Percentiles rank a stretch among this genome's conserved stretches.
These are phyloP conservation scores for Xylona heveae DNA, from an alignment of 495 filamentous ascomycete genomes.

Conservation along the genomic window DNA sequence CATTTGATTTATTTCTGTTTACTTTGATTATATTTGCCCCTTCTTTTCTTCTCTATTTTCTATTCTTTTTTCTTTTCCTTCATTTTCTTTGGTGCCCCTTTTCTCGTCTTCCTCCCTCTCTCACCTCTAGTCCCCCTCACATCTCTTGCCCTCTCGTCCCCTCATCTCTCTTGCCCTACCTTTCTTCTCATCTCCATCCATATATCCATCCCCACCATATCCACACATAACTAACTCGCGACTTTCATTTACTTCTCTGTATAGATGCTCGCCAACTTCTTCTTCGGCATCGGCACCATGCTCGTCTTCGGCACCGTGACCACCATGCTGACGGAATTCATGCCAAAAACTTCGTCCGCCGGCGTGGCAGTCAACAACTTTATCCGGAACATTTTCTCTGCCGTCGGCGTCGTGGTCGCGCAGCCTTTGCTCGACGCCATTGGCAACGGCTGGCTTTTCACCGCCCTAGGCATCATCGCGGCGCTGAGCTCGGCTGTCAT, in stretches of 20 bases:
- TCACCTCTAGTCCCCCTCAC: neutral
- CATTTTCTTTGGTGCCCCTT: too few species aligned
- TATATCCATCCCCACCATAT: too few species aligned
- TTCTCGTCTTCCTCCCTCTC: too few species aligned
- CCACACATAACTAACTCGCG: too few species aligned
- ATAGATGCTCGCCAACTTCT: slow-evolving; percentile 63
- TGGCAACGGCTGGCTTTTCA: slow-evolving; percentile 80
- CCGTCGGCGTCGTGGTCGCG: slow-evolving; percentile 51
- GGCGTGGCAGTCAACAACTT: slow-evolving; percentile 76
- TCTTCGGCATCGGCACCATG: slow-evolving; percentile 79
- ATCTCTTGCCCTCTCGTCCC: neutral
- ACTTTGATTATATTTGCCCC: neutral
- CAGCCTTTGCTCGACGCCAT: slow-evolving; percentile 61
- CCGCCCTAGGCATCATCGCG: slow-evolving; percentile 46
- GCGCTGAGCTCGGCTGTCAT: slow-evolving; percentile 26
- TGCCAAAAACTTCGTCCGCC: slow-evolving; percentile 48
- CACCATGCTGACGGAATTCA: slow-evolving; percentile 45
- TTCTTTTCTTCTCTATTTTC: too few species aligned
- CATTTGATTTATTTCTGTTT: slow-evolving; percentile 4
- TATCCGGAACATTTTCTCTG: slow-evolving; percentile 69
- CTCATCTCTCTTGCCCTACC: neutral
- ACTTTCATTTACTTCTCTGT: too few species aligned
- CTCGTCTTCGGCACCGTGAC: slow-evolving; percentile 41
- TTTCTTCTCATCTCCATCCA: too few species aligned
- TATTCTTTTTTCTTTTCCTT: too few species aligned